Percentiles rank a stretch among this genome's conserved stretches.
Conservation (phyloP, 2,329 filamentous ascomycete species). For the Venturia effusa region DNA sequence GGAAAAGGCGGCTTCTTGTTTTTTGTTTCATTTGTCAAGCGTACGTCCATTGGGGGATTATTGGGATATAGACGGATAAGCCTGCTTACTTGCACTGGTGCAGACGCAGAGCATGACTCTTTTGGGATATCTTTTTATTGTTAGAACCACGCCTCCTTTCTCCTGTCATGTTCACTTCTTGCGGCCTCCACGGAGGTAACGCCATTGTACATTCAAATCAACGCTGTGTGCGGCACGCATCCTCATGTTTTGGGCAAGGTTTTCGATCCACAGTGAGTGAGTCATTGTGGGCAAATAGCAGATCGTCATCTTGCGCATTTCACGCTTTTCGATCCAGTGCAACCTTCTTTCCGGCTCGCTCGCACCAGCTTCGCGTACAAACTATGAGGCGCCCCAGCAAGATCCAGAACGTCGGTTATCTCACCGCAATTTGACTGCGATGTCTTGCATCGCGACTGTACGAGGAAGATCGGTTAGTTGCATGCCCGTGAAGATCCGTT, state of each 20-base stretch:
- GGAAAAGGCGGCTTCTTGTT: neutral
- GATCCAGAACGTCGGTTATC: neutral
- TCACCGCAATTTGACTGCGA: neutral
- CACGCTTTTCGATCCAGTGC: neutral
- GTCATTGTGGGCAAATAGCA: neutral
- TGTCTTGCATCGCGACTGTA: neutral
- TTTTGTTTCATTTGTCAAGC: neutral
- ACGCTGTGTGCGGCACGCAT: neutral
- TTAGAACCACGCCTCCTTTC: conserved; percentile 5
- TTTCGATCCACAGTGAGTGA: neutral
- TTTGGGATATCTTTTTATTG: conserved; percentile 7
- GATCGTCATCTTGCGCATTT: neutral
- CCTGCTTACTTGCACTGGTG: neutral
- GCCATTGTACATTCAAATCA: neutral
- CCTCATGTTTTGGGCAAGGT: neutral
- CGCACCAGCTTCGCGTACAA: neutral
- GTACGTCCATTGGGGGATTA: neutral
- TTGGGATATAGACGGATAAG: neutral
- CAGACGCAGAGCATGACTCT: neutral
- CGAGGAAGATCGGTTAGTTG: neutral
- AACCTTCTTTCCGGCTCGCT: neutral
- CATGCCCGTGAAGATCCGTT: neutral
- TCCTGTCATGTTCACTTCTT: conserved; percentile 2
- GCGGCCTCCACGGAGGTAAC: neutral
- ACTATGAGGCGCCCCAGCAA: neutral